A percentile compares a stretch with the other conserved stretches of the same genome.
Conservation (phyloP, 2,329 filamentous ascomycete species). For the Colletotrichum liaoningense region DNA sequence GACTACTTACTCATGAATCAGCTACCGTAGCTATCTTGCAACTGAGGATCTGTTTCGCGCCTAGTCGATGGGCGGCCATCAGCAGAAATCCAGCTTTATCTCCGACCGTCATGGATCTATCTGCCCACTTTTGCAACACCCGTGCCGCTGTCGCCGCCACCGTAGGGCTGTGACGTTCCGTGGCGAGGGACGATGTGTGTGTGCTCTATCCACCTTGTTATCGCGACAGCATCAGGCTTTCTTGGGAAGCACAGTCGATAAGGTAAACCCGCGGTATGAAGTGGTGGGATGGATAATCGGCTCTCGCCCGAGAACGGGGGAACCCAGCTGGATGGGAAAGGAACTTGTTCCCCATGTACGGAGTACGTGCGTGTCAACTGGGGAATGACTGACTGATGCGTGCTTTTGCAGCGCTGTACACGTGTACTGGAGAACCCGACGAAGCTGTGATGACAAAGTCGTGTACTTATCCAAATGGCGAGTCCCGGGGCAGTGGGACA, state of each 20-base stretch:
- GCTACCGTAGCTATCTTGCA: background rate
- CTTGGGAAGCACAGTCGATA: background rate
- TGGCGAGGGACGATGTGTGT: background rate
- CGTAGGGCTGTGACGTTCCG: conserved; percentile 17
- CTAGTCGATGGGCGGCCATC: background rate
- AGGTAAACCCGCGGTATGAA: background rate
- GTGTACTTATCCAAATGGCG: background rate
- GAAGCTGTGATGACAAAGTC: no score
- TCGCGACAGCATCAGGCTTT: background rate
- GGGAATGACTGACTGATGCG: no score
- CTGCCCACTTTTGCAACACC: background rate
- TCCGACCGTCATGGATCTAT: background rate
- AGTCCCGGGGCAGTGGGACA: background rate
- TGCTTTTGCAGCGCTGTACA: background rate
- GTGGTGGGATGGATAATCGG: background rate
- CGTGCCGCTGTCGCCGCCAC: background rate
- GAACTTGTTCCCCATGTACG: no score
- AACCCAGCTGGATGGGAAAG: no score
- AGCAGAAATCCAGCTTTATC: background rate
- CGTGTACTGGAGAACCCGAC: background rate
- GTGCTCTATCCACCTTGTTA: background rate
- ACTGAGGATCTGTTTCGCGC: background rate
- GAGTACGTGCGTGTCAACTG: no score
- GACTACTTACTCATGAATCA: background rate
- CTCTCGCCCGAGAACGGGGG: background rate